Percentiles rank a stretch among this genome's conserved stretches.
Conservation (phyloP, 1,284 basidiomycete genomes). For the Cystobasidium sp. region DNA sequence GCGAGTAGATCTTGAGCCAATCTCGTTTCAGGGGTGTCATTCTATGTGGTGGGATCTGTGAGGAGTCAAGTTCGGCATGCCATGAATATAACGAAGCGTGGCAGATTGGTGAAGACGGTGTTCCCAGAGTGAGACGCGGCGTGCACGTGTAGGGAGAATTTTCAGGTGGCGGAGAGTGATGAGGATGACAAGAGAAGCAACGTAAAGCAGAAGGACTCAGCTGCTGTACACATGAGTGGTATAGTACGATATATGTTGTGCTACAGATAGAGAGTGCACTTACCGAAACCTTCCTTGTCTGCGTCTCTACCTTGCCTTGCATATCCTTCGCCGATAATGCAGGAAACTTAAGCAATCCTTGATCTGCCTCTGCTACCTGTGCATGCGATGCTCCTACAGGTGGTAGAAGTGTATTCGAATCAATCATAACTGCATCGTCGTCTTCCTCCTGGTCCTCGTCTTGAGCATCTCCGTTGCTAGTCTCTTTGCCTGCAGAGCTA, state of each 20-base stretch:
- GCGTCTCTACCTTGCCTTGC: slow-evolving; percentile 43
- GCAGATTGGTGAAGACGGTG: background rate
- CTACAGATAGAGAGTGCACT: background rate
- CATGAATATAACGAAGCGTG: too few relatives aligned
- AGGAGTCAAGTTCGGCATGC: background rate
- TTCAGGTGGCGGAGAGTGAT: background rate
- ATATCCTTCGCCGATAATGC: slow-evolving; percentile 38
- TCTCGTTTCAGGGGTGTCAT: slow-evolving; percentile 97
- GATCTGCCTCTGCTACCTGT: slow-evolving; percentile 15
- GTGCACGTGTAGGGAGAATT: slow-evolving; percentile 15
- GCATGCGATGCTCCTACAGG: slow-evolving; percentile 42
- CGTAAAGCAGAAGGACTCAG: background rate
- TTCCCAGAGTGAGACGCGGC: too few relatives aligned
- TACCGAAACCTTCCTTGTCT: slow-evolving; percentile 37
- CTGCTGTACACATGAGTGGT: background rate
- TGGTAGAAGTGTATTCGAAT: slow-evolving; percentile 48
- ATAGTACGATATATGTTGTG: background rate
- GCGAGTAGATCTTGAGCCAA: slow-evolving; percentile 96
- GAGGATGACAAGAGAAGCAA: background rate
- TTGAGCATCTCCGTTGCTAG: slow-evolving; percentile 3
- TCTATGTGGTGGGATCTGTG: slow-evolving; percentile 83
- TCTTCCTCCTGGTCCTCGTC: slow-evolving; percentile 46
- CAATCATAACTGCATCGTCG: slow-evolving; percentile 52
- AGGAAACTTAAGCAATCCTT: slow-evolving; percentile 38
- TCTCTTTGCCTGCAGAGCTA: slow-evolving; percentile 9